Conservation (phyloP, 768 basidiomycete species). For the Megacollybia marginata region DNA sequence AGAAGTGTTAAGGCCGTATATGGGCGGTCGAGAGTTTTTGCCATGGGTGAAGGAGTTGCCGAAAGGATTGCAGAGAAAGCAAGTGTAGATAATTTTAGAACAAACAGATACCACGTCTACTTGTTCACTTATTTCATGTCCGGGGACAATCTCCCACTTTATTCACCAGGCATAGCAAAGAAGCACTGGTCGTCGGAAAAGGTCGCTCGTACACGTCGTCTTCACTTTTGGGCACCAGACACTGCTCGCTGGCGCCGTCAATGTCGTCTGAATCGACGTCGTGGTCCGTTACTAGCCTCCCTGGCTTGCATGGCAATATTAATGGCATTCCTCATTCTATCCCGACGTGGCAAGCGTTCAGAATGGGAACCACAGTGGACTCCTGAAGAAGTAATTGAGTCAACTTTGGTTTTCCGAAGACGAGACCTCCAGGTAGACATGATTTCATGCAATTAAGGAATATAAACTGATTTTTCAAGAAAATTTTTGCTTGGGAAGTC, state of each 20-base stretch:
- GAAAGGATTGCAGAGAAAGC: constrained; percentile 73
- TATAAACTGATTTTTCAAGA: constrained; percentile 2
- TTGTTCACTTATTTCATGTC: neutral
- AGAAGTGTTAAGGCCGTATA: constrained; percentile 85
- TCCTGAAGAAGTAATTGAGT: constrained; percentile 15
- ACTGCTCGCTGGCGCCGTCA: constrained; percentile 25
- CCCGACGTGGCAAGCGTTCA: constrained; percentile 24
- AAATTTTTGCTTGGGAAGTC: constrained; percentile 70
- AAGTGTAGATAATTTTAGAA: constrained; percentile 19
- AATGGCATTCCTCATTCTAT: constrained; percentile 23
- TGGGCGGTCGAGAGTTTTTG: constrained; percentile 90
- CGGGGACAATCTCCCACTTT: constrained; percentile 1
- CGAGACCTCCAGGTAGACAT: constrained; percentile 36
- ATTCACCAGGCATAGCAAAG: constrained; percentile 5
- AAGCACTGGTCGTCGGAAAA: constrained; percentile 24
- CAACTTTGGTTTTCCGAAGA: constrained; percentile 44
- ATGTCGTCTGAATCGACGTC: constrained; percentile 23
- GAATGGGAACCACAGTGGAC: constrained; percentile 23
- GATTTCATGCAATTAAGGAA: too few relatives aligned
- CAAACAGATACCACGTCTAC: too few relatives aligned
- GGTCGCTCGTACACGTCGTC: constrained; percentile 26
- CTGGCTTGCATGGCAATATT: constrained; percentile 25
- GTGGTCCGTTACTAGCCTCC: constrained; percentile 28
- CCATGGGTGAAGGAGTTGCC: constrained; percentile 80
- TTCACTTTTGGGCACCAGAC: constrained; percentile 32